Evolutionary conservation across 495 filamentous ascomycete species (phyloP).

Genomic region (Penicillium lagena): DNA sequence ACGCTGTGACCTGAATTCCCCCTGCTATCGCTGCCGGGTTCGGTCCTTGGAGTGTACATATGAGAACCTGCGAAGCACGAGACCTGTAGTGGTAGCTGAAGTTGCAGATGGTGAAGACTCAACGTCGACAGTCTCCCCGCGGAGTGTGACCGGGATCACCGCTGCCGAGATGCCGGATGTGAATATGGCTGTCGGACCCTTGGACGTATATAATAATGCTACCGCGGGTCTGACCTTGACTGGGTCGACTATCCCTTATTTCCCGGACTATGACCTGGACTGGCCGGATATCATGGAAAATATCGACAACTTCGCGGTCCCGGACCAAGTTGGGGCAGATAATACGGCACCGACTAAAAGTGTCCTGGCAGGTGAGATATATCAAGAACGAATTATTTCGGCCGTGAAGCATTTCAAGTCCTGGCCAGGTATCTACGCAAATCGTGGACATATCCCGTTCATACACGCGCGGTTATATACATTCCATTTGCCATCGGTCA

Average conservation of each 20-base stretch:
- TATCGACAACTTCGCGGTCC: not conserved
- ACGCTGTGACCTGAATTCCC: not conserved
- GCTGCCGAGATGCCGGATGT: not conserved
- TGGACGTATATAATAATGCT: constrained; percentile 11
- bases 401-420: not conserved
- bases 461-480: not conserved
- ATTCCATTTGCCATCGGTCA: not conserved
- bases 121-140: not conserved
- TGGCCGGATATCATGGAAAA: constrained; percentile 2
- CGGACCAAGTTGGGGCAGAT: not conserved
- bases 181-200: not conserved
- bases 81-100: not conserved
- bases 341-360: not conserved
- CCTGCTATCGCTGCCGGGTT: not conserved
- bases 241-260: constrained; percentile 6
- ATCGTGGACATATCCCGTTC: not conserved
- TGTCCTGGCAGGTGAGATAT: not conserved
- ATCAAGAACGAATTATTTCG: not conserved
- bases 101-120: too few relatives aligned
- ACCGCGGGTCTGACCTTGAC: constrained; percentile 6
- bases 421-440: not conserved
- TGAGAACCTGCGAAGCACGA: not conserved
- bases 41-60: constrained; percentile 1
- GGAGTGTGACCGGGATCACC: not conserved
- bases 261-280: constrained; percentile 1